phyloP scores from a whole-genome alignment of 108 stramenopile species.

The Schizochytrium sp. region DNA sequence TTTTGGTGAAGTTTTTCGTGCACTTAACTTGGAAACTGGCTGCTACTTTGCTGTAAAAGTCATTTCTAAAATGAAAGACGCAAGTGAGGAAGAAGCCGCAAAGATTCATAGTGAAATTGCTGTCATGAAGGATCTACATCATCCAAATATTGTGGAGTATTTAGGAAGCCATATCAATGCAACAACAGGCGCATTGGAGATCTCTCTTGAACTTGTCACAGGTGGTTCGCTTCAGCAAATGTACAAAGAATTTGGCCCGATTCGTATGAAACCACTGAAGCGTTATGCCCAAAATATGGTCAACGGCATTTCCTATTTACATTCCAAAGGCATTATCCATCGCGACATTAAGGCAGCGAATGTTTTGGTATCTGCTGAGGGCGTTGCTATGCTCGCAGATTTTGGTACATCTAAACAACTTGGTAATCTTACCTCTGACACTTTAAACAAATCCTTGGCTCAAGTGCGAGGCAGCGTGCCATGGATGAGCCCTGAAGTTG shows the following conservation, averaged over 20 bases:
- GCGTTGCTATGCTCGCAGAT: conserved; percentile 50
- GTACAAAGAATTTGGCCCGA: neutral
- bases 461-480: neutral
- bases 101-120: neutral
- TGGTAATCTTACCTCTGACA: neutral
- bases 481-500: conserved; percentile 42
- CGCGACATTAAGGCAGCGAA: conserved; percentile 78
- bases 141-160: conserved; percentile 31
- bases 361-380: conserved; percentile 65
- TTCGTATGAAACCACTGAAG: neutral
- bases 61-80: conserved; percentile 15
- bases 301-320: conserved; percentile 67
- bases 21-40: neutral
- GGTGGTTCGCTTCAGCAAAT: conserved; percentile 2
- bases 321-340: conserved; percentile 71
- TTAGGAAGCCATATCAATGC: conserved; percentile 40
- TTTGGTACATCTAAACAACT: conserved; percentile 36
- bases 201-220: neutral
- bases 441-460: neutral
- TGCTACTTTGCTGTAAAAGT: neutral
- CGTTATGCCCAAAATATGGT: conserved; percentile 33
- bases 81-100: neutral
- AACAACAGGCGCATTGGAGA: conserved; percentile 8
- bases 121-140: conserved; percentile 1
- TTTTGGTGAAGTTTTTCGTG: neutral